phyloP scores from a whole-genome alignment of 768 basidiomycete genomes.

The Cystobasidiopsis lactophilus region DNA sequence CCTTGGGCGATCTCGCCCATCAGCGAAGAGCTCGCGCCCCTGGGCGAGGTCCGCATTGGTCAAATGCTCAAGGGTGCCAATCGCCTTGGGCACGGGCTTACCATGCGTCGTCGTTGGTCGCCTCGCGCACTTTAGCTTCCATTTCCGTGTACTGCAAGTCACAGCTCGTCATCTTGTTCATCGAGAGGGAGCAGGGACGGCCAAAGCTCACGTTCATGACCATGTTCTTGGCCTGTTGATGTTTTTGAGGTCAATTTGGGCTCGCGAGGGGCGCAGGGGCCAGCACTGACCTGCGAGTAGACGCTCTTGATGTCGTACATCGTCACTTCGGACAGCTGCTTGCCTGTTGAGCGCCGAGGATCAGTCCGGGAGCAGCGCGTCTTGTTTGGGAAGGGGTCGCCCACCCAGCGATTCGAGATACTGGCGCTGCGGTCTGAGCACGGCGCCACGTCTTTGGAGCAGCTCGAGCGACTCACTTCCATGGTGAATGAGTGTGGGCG shows the following conservation, averaged over 20 bases:
- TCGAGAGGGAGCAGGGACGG: too few species aligned
- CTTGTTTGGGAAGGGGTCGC: too few species aligned
- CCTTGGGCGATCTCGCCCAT: slow-evolving; percentile 98
- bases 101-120: slow-evolving; percentile 97
- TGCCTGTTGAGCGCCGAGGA: too few species aligned
- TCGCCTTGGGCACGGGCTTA: slow-evolving; percentile 32
- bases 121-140: slow-evolving; percentile 85
- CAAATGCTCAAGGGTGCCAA: not conserved
- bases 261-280: not conserved
- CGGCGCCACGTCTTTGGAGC: too few species aligned
- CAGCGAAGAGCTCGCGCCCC: slow-evolving; percentile 91
- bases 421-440: too few species aligned
- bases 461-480: too few species aligned
- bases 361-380: too few species aligned
- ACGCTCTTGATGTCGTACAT: slow-evolving; percentile 1
- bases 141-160: not conserved
- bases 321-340: not conserved
- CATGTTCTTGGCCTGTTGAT: slow-evolving; percentile 77
- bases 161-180: too few species aligned
- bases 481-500: too few species aligned
- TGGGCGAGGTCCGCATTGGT: slow-evolving; percentile 21
- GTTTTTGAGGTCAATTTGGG: too few species aligned
- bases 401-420: too few species aligned
- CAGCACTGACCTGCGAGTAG: not conserved
- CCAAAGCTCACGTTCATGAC: slow-evolving; percentile 59